Evolutionary conservation across 352 stramenopile species (phyloP).

Genomic region (Globisporangium alternatum): DNA sequence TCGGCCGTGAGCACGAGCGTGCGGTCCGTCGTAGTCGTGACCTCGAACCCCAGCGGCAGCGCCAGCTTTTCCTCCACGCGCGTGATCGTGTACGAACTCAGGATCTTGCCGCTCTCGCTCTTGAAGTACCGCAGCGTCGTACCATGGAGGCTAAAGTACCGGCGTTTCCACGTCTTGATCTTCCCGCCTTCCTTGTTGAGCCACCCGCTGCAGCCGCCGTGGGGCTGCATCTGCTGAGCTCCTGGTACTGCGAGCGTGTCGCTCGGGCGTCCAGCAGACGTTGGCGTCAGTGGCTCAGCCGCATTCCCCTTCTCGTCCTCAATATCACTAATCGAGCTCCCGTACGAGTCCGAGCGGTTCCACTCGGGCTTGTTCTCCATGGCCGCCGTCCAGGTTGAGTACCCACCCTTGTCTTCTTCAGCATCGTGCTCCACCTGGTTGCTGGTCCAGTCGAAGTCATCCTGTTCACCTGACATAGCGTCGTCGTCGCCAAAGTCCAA

Average conservation of each 20-base stretch:
- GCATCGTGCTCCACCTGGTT: slow-evolving; percentile 29
- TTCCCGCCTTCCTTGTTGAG: slow-evolving; percentile 61
- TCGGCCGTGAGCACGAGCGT: slow-evolving; percentile 65
- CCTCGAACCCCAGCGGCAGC: slow-evolving; percentile 36
- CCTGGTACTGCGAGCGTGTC: not conserved
- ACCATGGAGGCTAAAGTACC: slow-evolving; percentile 73
- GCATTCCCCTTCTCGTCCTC: slow-evolving; percentile 9
- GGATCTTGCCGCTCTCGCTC: slow-evolving; percentile 48
- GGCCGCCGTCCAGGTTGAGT: slow-evolving; percentile 49
- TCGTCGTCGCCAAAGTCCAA: slow-evolving; percentile 29
- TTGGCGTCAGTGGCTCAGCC: not conserved
- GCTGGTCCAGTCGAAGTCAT: slow-evolving; percentile 34
- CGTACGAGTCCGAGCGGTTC: slow-evolving; percentile 33
- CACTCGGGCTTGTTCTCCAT: slow-evolving; percentile 44
- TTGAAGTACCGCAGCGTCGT: slow-evolving; percentile 79
- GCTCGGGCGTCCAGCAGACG: not conserved
- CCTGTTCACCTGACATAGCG: slow-evolving; percentile 5
- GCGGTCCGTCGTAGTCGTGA: slow-evolving; percentile 41
- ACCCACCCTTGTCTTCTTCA: slow-evolving; percentile 31
- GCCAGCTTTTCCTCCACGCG: slow-evolving; percentile 32
- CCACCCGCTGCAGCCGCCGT: slow-evolving; percentile 48
- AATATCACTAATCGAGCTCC: slow-evolving; percentile 25
- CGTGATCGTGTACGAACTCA: slow-evolving; percentile 43
- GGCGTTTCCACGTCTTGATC: slow-evolving; percentile 71
- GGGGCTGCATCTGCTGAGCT: not conserved